Evolutionary conservation across 345 rosid genomes (phyloP), one percentile per base, ranked within the genome.

Genomic region (Euphorbia peplus): DNA sequence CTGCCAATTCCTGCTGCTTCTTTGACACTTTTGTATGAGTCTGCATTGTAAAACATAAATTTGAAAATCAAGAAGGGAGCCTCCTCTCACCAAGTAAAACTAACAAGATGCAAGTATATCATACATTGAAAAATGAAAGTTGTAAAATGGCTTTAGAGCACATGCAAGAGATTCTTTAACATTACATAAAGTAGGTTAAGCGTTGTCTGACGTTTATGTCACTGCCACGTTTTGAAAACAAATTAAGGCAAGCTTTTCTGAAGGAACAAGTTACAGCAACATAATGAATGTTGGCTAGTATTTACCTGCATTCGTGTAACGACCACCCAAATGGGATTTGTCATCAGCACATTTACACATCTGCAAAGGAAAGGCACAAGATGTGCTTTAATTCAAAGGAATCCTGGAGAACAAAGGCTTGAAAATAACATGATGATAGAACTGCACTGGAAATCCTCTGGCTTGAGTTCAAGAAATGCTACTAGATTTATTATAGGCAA

Each of bases 271-370:
- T 22, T n/a, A 16, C 22, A 61, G 12, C 46, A 12, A 68, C 56
- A 69, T 66, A 61, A 37, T 21, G 51, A 56, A 64, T 51, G 42
- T 56, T 19, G 50, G 28, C 12, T 44, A 63, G 72, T n/a, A 4
- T 67, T 83, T 82, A 95, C 99, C 98, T 90, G 99, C 99, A 92
- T 90, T 54, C 92, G 92, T 0, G 99, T 92, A 69, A 95, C 98
- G 71, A 95, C 90, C 56, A 95, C 91, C 99, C 99, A 95, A 60
- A 95, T 88, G 24, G 99, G 99, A 75, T 84, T 95, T 56, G 98
- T 95, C 85, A 90, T 64, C 32, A 95, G 83, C 79, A 95, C 99
- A 84, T 95, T 95, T 60, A 88, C 86, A 52, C 88, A 82, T 82
- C 99, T 95, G 77, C 70, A 78, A 16, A 74, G 47, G 53, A 39